phyloP scores from a whole-genome alignment of 257 asterid species.

The Fraxinus quadrangulata region DNA sequence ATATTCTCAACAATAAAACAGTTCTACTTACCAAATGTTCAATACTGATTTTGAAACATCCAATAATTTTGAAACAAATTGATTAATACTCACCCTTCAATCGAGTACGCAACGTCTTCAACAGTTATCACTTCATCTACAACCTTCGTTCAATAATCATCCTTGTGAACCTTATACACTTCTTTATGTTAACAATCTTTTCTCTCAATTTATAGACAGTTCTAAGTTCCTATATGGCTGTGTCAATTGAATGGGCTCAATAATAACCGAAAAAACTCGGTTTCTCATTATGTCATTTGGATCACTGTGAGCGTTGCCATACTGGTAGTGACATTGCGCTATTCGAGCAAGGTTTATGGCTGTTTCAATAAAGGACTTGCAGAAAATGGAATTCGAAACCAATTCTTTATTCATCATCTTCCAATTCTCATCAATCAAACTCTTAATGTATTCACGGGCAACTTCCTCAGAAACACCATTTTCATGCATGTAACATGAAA shows the following conservation, averaged over 20 bases:
- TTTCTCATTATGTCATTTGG: slow-evolving; percentile 24
- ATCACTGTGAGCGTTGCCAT: slow-evolving; percentile 31
- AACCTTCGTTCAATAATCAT: too few relatives aligned
- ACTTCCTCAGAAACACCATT: slow-evolving; percentile 23
- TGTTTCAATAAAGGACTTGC: not conserved
- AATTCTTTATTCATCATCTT: slow-evolving; percentile 24
- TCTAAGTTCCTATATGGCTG: not conserved
- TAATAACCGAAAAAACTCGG: slow-evolving; percentile 18
- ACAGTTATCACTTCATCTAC: too few relatives aligned
- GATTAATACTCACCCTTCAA: too few relatives aligned
- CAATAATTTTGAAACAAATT: too few relatives aligned
- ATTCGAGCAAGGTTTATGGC: slow-evolving; percentile 25
- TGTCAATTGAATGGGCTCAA: slow-evolving; percentile 18
- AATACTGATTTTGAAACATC: too few relatives aligned
- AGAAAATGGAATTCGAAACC: not conserved
- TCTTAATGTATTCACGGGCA: slow-evolving; percentile 8
- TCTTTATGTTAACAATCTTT: not conserved
- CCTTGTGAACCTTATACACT: not conserved
- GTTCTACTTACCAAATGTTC: too few relatives aligned
- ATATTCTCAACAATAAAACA: too few relatives aligned
- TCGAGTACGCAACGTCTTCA: too few relatives aligned
- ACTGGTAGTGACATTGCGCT: slow-evolving; percentile 11
- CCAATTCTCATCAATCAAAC: slow-evolving; percentile 19
- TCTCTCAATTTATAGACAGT: too few relatives aligned
- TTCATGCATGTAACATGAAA: slow-evolving; percentile 35